Base-by-base conservation (phyloP, 768 basidiomycete genomes). In the Cyclocybe cylindracea region DNA sequence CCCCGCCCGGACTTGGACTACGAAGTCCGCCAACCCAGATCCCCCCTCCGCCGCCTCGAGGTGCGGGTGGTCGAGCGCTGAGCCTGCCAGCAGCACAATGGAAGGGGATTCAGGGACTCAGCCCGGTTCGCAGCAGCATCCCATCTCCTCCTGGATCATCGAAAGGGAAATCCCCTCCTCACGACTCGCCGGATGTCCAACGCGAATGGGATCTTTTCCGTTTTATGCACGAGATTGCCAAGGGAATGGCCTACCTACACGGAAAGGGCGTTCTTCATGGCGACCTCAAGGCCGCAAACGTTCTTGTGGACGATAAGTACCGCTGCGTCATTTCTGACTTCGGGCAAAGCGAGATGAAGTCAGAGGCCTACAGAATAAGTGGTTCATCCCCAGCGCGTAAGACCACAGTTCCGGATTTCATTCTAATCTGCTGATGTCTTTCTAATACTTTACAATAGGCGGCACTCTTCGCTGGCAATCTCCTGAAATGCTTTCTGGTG, bases 221-320 rank as follows among this genome's bases (percentile, higher is more conserved):
- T 54, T 84, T 83, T 68, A 83, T 92, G 69, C 71, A 84, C 54
- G 86, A 92, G 69, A 84, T 93, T 54, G 84, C 89, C n/a, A 80
- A 80, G 62, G 91, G 91, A 2, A 91, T 94, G 90, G 78, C 82
- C 46, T 92, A 93, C 61, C 68, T 94, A 46, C 91, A 94, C 62
- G 64, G 66, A 2, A 67, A 80, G 51, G 85, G 79, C 0, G 80
- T 93, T 10, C 61, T 90, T 50, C 91, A 93, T 63, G 91, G 89
- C 2, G 88, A 92, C 63, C 71, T 92, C 40, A 92, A 91, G 76
- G 87, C 80, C 6, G 78, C 86, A 2, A 94, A 94, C 64, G 79
- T 93, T 5, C 78, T 94, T 1, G 83, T 94, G 24, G 82, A 88
- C 56, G 84, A 89, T 54, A 70, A 76, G 5, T 74, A 78, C 2